Evolutionary conservation across 1,284 basidiomycete species (phyloP), one percentile per base, ranked within the genome.

Genomic region (Sphaerobolus stellatus): DNA sequence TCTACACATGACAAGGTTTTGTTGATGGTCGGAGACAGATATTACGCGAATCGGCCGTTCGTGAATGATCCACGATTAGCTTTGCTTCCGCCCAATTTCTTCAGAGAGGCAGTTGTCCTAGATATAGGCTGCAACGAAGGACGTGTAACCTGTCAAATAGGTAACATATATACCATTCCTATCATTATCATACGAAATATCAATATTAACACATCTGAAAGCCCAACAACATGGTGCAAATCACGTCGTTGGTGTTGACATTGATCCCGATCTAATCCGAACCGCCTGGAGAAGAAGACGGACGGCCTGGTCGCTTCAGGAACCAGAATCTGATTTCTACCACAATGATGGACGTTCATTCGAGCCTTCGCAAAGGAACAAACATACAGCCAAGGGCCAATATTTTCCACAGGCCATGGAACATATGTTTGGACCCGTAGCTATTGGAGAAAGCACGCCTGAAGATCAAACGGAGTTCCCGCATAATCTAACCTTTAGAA

Each of bases 121-220:
- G 92, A 94, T 65, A 69, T 93, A 0, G 91, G 92, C 2, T 91
- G 88, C 64, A 94, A 93, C 66, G 86, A 90, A 64, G 91, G 91
- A 2, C 82, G 79, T 75, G 82, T 93, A 22, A 86, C 88, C 0
- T 88, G 87, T 62, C 88, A 92, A 66, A 83, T 93, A 34, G 91
- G 90, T 87, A 57, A 45, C 41, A 25, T 2, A 27, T 29, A 30
- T 24, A 48, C 53, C 55, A 34, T 44, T 50, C 38, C 38, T 27
- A 28, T 47, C 30, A 30, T 47, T 22, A 16, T 18, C 16, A 50
- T 2, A 33, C 18, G 31, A n/a, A 27, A 22, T 36, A 18, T 29
- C 7, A 31, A 14, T 43, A 20, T 52, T n/a, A 22, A 22, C 16
- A 14, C 45, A 28, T 41, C 56, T 60, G 53, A 22, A 55, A 90